phyloP scores from a whole-genome alignment of 768 basidiomycete species.

The Kwoniella dendrophila region DNA sequence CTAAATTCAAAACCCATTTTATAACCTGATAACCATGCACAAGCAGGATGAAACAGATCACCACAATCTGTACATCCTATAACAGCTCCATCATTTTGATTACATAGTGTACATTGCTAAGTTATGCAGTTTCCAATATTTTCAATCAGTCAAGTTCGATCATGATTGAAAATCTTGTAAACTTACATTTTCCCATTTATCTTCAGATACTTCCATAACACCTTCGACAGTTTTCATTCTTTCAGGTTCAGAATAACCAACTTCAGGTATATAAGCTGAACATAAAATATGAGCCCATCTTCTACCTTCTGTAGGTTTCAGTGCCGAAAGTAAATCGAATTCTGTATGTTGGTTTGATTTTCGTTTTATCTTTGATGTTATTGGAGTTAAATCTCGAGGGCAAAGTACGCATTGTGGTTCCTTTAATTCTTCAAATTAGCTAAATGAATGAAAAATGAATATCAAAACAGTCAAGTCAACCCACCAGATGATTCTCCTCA shows the following conservation, averaged over 20 bases:
- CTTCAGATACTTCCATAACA: constrained; percentile 68
- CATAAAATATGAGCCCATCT: constrained; percentile 91
- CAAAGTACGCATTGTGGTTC: constrained; percentile 83
- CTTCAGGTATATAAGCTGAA: constrained; percentile 80
- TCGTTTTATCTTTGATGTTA: constrained; percentile 24
- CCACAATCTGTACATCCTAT: constrained; percentile 81
- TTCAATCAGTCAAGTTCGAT: not conserved
- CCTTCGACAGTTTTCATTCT: constrained; percentile 82
- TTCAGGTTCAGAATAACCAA: constrained; percentile 75
- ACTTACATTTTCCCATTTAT: constrained; percentile 74
- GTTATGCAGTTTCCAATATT: not conserved
- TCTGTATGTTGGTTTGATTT: constrained; percentile 36
- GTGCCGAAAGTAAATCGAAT: constrained; percentile 65
- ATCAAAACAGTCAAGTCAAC: constrained; percentile 34
- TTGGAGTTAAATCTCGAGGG: constrained; percentile 62
- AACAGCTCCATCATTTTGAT: constrained; percentile 70
- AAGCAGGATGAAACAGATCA: constrained; percentile 80
- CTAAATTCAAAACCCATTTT: constrained; percentile 92
- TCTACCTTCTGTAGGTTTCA: constrained; percentile 89
- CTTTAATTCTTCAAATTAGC: constrained; percentile 58
- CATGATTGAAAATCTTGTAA: not conserved
- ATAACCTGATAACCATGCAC: constrained; percentile 82
- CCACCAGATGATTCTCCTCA: constrained; percentile 77
- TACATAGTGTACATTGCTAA: constrained; percentile 77
- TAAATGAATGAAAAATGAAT: not conserved